These are phyloP conservation scores for Penicillium simplicissimum DNA, from an alignment of 495 filamentous ascomycete genomes.

Conservation along the genomic window DNA sequence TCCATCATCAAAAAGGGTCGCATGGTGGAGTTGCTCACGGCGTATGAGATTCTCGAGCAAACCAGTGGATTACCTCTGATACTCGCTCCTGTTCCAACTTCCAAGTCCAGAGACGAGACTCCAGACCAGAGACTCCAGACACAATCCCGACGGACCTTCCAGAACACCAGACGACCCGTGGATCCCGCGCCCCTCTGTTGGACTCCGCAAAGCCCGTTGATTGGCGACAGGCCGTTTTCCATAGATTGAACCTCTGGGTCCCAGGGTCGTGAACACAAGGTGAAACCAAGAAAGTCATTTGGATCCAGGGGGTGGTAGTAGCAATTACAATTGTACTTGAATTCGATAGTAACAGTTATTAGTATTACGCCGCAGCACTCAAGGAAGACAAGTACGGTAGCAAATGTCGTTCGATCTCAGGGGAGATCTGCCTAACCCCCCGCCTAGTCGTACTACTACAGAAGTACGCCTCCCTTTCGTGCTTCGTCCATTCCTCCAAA, in stretches of 20 bases:
- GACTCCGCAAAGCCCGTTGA: conserved; percentile 3
- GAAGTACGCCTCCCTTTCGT: not conserved
- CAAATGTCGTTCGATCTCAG: not conserved
- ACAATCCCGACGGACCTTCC: conserved; percentile 2
- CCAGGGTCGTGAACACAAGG: not conserved
- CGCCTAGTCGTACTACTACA: not conserved
- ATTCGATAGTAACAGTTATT: too few relatives aligned
- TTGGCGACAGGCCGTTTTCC: conserved; percentile 31
- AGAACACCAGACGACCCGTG: conserved; percentile 10
- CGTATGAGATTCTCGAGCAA: too few relatives aligned
- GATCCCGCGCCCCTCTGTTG: not conserved
- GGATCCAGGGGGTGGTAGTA: not conserved
- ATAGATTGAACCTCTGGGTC: conserved; percentile 23
- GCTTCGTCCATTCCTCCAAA: not conserved
- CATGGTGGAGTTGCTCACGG: too few relatives aligned
- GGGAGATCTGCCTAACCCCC: not conserved
- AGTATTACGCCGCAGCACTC: too few relatives aligned
- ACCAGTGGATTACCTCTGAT: not conserved
- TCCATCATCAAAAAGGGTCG: too few relatives aligned
- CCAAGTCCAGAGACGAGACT: too few relatives aligned
- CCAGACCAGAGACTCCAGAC: too few relatives aligned
- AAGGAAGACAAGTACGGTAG: not conserved
- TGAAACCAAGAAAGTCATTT: not conserved
- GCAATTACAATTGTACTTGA: not conserved
- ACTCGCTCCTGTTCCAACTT: not conserved